Base-by-base conservation (phyloP, 2,329 filamentous ascomycete genomes). In the Bimuria novae-zelandiae region DNA sequence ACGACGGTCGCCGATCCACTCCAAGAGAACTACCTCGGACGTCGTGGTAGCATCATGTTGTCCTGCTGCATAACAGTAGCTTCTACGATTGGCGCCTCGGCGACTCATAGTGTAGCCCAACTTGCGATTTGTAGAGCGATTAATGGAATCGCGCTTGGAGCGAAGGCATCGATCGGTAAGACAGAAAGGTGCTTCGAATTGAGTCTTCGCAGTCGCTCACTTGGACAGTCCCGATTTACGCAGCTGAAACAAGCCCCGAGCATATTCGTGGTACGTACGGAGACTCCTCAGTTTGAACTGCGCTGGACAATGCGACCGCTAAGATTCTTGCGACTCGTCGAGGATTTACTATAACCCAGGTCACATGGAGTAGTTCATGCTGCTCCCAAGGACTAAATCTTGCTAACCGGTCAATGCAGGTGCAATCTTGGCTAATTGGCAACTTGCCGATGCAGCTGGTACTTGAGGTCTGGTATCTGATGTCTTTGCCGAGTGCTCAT, bases 371-470 rank as follows among this genome's bases (percentile, higher is more conserved):
- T 27, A 27, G n/a, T 10, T 27, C 25, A 27, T 27, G 10, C 14
- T 16, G 33, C 17, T 36, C 17, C 33, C 8, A 16, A 16, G 16
- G 14, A 36, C 8, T 17, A n/a, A 8, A 3, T 7, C 16, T 4
- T 17, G n/a, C 33, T 36, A 36, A 36, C 16, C 16, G 4, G 33
- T 23, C 4, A 36, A 4, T 19, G 23, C 17, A 48, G 45, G 62
- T 5, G 58, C 54, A 17, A 57, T 64, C 3, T 41, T 64, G 10
- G 60, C 62, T 3, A 64, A 63, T 19, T 64, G 62, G 62, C 62
- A 64, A 36, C 52, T 64, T 5, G 60, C 60, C 8, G 62, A 63
- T 53, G 60, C 62, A 16, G 50, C 50, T 11, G 61, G 60, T 60
- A 40, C 19, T 52, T 36, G 23, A 16, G 5, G 2, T 1, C 14